Base-by-base conservation (phyloP, 495 filamentous ascomycete genomes). In the Trichodelitschia bisporula region DNA sequence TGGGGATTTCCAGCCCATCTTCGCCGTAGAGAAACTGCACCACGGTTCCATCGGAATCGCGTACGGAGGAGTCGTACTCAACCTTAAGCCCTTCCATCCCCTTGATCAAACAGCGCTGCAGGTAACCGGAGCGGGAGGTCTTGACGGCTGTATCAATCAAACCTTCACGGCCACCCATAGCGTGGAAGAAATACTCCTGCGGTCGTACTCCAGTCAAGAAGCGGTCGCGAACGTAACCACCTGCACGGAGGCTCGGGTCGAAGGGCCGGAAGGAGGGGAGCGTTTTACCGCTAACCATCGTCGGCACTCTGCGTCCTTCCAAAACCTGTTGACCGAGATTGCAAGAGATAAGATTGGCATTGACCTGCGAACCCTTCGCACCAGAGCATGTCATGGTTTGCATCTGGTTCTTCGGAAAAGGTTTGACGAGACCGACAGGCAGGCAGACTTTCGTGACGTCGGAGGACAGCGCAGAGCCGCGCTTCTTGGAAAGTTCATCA, bases 111-210 rank as follows among this genome's bases (percentile, higher is more conserved):
- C 89, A 99, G 48, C 89, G 74, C 48, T 99, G 89, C 36, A 99
- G 54, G 46, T 99, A 99, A 42, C 89, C 89, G 21, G 83, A 93
- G 40, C 84, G 66, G 21, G 82, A 84, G 3, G 89, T 99, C 57
- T 99, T 99, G 41, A 99, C 89, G 34, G 89, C 89, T 24, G 89
- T 99, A 64, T 99, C 89, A 53, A 99, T 95, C 41, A 99, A 58
- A 58, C 89, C 89, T 58, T 99, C 89, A 52, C 89, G 69, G 46
- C 89, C 89, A 41, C 84, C 84, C 89, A 99, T 99, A 46, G 84
- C 77, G 66, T 99, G 89, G 64, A 99, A 99, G 53, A 78, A 99
- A 50, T 89, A 95, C 48, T 95, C 89, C 47, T 99, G 89, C 16
- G 89, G 89, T 34, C 84, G 70, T 34, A 99, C 77, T 32, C 89